Conservation (phyloP, 441 rosid species). For the Croton setiger region DNA sequence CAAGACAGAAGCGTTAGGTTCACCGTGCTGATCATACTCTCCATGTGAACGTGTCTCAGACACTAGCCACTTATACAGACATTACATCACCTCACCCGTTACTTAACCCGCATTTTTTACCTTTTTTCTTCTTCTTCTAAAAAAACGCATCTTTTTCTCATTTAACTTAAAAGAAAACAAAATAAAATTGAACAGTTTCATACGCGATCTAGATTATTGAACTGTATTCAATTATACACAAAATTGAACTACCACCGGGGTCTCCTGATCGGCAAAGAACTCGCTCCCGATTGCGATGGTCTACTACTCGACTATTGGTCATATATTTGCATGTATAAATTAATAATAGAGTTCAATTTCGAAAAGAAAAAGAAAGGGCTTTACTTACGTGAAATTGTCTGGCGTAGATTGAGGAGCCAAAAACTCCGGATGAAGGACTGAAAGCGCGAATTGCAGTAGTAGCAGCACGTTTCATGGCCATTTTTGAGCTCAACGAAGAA, state of each 20-base stretch:
- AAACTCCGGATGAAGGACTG: slow-evolving; percentile 14
- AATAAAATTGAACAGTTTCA: no score
- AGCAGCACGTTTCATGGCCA: slow-evolving; percentile 57
- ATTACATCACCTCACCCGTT: no score
- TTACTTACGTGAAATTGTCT: slow-evolving; percentile 54
- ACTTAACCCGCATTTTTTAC: no score
- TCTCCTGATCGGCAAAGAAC: background rate
- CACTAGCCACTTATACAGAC: background rate
- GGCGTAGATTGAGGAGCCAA: slow-evolving; percentile 26
- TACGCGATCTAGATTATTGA: background rate
- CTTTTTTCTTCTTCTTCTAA: no score
- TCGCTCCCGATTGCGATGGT: no score
- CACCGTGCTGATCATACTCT: no score
- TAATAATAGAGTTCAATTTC: background rate
- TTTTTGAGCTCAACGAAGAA: slow-evolving; percentile 5
- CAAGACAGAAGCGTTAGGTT: background rate
- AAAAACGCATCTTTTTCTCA: no score
- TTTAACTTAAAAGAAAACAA: background rate
- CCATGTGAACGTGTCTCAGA: background rate
- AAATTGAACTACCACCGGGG: background rate
- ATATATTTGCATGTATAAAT: no score
- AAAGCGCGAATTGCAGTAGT: slow-evolving; percentile 45
- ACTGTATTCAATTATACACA: background rate
- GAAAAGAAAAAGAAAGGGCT: background rate
- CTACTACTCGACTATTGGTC: no score